phyloP scores from a whole-genome alignment of 2,329 filamentous ascomycete species.

The Botrytis paeoniae region DNA sequence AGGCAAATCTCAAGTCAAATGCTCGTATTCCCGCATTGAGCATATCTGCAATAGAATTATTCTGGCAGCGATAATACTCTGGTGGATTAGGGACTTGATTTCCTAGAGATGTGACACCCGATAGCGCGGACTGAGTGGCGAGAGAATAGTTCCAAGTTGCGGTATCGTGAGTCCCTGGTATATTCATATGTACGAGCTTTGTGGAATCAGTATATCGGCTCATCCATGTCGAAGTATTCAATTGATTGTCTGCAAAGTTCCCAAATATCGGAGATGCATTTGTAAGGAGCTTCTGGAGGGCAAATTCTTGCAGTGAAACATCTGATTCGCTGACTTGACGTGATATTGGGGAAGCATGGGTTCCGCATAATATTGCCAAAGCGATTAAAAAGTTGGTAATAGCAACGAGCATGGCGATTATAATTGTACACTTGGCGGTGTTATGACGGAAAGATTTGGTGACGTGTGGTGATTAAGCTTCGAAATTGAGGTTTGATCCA shows the following conservation, averaged over 20 bases:
- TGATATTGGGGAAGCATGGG: background rate
- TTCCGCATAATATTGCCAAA: background rate
- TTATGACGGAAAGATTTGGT: too few species aligned
- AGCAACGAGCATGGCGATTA: background rate
- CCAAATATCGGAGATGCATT: constrained; percentile 47
- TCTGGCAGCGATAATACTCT: constrained; percentile 45
- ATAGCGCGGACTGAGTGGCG: constrained; percentile 42
- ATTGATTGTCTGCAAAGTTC: constrained; percentile 30
- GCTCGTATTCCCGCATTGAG: constrained; percentile 48
- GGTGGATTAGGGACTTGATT: constrained; percentile 36
- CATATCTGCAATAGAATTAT: constrained; percentile 40
- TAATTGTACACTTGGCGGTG: too few species aligned
- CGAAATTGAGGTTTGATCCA: background rate
- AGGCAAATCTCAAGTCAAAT: constrained; percentile 50
- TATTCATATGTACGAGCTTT: constrained; percentile 46
- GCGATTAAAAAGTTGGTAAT: background rate
- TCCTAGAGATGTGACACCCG: constrained; percentile 42
- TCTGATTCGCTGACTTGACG: background rate
- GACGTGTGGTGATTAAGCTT: background rate
- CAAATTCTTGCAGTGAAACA: constrained; percentile 38
- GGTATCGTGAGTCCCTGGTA: constrained; percentile 50
- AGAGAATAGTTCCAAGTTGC: constrained; percentile 51
- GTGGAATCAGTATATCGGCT: constrained; percentile 43
- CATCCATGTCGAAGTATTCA: constrained; percentile 46
- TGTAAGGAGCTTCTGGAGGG: constrained; percentile 43